Base-by-base conservation (phyloP, 805 yeast species). In the Ogataea allantospora region DNA sequence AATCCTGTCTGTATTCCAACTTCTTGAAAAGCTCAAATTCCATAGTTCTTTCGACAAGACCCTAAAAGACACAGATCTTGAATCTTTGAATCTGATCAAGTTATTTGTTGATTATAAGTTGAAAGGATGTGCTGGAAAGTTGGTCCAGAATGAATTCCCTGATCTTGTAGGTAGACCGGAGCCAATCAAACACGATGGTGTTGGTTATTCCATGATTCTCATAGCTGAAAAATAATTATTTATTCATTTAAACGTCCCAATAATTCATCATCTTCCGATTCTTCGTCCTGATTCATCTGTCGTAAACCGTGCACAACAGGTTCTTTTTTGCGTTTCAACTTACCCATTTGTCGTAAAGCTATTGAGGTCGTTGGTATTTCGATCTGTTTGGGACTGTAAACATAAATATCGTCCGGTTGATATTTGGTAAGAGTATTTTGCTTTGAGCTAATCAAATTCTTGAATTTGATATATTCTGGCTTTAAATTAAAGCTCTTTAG, bases 331-430 rank as follows among this genome's bases (percentile, higher is more conserved):
- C 29, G 21, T 29, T 24, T 19, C 22, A 29, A 20, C n/a, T 27
- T 32, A 14, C 17, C 19, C 6, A 31, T 21, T 15, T 30, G 33
- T 10, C 30, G 24, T 16, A 25, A 17, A 7, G 33, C 32, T 14
- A 35, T 13, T 19, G 40, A 20, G 1, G 31, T 14, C 11, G 47
- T 57, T 33, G 66, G 71, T 34, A 68, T 62, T 1, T 63, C 61
- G 2, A 70, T 68, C 35, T 69, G 68, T 33, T 60, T 67, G 11
- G 70, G 67, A 0, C 68, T 57, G 43, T 71, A 71, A 0, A 70
- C 57, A 48, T 63, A 70, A 10, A 70, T 67, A 18, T 69, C 68
- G 43, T 18, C 31, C 10, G 27, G 40, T 26, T 17, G 30, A 25
- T 19, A 22, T 22, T 9, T 17, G 26, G 19, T 19, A 13, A 3